Conservation (phyloP, 306 rosid genomes). For the Lathyrus tuberosus region DNA sequence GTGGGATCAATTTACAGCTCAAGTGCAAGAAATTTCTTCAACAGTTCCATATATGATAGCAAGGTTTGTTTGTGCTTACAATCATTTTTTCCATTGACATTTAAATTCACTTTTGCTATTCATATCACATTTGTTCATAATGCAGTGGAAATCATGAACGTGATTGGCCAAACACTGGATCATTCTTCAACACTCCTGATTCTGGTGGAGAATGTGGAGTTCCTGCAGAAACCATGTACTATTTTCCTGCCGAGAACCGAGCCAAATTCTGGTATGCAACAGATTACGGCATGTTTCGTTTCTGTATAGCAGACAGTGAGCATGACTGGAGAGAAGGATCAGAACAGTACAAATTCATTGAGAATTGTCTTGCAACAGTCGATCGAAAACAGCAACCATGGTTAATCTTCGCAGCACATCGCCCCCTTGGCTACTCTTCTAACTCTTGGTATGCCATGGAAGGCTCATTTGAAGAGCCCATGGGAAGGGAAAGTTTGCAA, state of each 20-base stretch:
- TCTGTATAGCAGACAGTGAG: conserved; percentile 81
- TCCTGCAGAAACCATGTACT: conserved; percentile 78
- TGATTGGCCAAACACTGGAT: conserved; percentile 79
- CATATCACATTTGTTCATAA: conserved; percentile 16
- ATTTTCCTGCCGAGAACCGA: conserved; percentile 80
- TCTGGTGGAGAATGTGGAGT: conserved; percentile 98
- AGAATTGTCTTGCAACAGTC: conserved; percentile 73
- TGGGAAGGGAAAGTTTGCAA: conserved; percentile 88
- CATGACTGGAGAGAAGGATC: conserved; percentile 95
- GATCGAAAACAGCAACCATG: conserved; percentile 87
- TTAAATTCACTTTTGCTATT: background rate
- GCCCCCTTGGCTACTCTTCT: conserved; percentile 78
- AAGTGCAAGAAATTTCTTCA: conserved; percentile 84
- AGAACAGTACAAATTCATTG: conserved; percentile 81
- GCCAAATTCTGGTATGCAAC: conserved; percentile 86
- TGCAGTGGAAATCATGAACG: conserved; percentile 90
- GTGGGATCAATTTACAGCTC: conserved; percentile 95
- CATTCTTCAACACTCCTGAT: conserved; percentile 65
- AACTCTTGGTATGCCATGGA: conserved; percentile 61
- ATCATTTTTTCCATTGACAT: conserved; percentile 16
- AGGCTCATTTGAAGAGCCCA: conserved; percentile 78
- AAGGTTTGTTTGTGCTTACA: conserved; percentile 55
- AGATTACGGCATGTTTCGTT: conserved; percentile 86
- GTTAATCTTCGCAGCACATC: conserved; percentile 88
- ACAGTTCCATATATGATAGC: conserved; percentile 81